Evolutionary conservation across 345 rosid species (phyloP).

Genomic region (Pistacia atlantica): DNA sequence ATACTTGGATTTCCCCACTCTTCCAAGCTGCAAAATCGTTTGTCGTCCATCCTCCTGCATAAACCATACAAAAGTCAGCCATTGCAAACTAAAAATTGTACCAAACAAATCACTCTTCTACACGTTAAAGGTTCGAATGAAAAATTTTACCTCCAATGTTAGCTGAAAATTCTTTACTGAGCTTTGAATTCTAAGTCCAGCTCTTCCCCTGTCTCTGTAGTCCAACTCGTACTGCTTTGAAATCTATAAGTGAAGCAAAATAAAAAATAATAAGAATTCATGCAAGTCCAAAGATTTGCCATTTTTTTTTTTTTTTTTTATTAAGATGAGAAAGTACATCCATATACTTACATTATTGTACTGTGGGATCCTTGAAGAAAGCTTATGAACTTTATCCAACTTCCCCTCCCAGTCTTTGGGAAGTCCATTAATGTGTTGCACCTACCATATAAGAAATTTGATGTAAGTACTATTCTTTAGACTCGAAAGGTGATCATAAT

Average conservation of each 20-base stretch:
- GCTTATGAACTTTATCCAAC: conserved; percentile 59
- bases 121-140: too few species aligned
- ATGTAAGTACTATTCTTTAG: not conserved
- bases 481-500: not conserved
- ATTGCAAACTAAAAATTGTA: not conserved
- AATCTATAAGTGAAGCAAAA: conserved; percentile 37
- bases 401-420: conserved; percentile 67
- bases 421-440: conserved; percentile 61
- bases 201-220: conserved; percentile 80
- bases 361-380: conserved; percentile 66
- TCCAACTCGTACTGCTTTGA: conserved; percentile 73
- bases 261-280: not conserved
- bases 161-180: conserved; percentile 96
- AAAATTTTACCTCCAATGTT: conserved; percentile 51
- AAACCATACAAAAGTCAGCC: conserved; percentile 2
- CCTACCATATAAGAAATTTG: conserved; percentile 35
- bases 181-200: conserved; percentile 69
- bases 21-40: conserved; percentile 85
- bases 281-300: not conserved
- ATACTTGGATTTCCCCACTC: conserved; percentile 69
- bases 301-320: not conserved
- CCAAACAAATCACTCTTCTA: too few species aligned
- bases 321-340: not conserved
- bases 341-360: conserved; percentile 61
- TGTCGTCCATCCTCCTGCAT: conserved; percentile 65